These are phyloP conservation scores for Trametes gibbosa DNA, from an alignment of 768 basidiomycete species.

Conservation along the genomic window DNA sequence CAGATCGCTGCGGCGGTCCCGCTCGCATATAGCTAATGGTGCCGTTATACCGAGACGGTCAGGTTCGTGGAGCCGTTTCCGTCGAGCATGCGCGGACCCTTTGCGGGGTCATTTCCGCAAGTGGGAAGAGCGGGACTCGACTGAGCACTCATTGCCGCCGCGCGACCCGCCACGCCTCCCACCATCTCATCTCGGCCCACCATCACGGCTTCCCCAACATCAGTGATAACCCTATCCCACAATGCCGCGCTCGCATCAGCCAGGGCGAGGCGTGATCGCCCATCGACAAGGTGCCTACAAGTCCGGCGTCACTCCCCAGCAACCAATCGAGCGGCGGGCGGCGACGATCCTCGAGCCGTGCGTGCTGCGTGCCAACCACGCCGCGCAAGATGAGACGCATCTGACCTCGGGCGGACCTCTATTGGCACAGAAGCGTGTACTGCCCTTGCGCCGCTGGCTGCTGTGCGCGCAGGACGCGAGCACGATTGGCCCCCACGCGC, in stretches of 20 bases:
- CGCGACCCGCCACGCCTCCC: not conserved
- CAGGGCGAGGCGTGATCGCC: not conserved
- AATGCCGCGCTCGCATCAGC: not conserved
- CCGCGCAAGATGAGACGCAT: conserved; percentile 3
- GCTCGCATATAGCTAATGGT: not conserved
- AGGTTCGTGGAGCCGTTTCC: conserved; percentile 5
- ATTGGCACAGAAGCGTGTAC: conserved; percentile 6
- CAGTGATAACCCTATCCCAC: not conserved
- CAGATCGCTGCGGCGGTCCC: conserved; percentile 16
- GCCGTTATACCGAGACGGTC: conserved; percentile 2
- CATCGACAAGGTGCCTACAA: not conserved
- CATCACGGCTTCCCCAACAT: not conserved
- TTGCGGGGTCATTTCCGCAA: not conserved
- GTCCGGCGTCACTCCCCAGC: not conserved
- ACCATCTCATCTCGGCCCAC: not conserved
- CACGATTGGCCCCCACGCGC: not conserved
- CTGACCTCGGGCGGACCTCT: not conserved
- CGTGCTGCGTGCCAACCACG: not conserved
- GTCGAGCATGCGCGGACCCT: not conserved
- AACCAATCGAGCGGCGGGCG: not conserved
- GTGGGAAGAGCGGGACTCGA: not conserved
- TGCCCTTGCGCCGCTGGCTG: conserved; percentile 6
- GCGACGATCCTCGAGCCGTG: conserved; percentile 8
- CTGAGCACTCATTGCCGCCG: not conserved
- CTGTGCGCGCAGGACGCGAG: not conserved